Evolutionary conservation across 495 filamentous ascomycete species (phyloP).

Genomic region (Lophiotrema nucula): DNA sequence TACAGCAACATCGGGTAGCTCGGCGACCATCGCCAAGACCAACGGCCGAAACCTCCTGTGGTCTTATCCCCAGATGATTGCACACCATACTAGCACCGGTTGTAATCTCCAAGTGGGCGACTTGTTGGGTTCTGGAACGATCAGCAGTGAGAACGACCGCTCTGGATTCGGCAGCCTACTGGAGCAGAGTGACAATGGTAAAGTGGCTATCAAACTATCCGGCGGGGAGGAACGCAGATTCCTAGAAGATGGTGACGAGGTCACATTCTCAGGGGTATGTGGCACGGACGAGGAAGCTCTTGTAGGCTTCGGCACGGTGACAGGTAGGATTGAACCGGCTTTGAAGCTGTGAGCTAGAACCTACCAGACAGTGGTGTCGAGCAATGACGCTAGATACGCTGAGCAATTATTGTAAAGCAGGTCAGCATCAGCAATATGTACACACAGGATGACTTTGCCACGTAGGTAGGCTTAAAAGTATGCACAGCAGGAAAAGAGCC

Average conservation of each 20-base stretch:
- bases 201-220: slow-evolving; percentile 60
- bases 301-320: slow-evolving; percentile 47
- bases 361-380: too few relatives aligned
- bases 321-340: slow-evolving; percentile 43
- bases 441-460: too few relatives aligned
- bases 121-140: slow-evolving; percentile 84
- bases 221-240: slow-evolving; percentile 73
- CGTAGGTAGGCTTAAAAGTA: too few relatives aligned
- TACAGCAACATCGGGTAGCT: slow-evolving; percentile 56
- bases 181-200: slow-evolving; percentile 73
- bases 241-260: slow-evolving; percentile 79
- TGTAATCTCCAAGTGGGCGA: slow-evolving; percentile 82
- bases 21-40: slow-evolving; percentile 63
- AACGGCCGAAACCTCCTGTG: slow-evolving; percentile 74
- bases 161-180: slow-evolving; percentile 70
- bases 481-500: too few relatives aligned
- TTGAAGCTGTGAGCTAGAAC: slow-evolving; percentile 18
- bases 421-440: too few relatives aligned
- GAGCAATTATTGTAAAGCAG: too few relatives aligned
- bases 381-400: too few relatives aligned
- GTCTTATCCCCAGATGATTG: slow-evolving; percentile 92
- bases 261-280: slow-evolving; percentile 68
- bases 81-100: slow-evolving; percentile 84
- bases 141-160: slow-evolving; percentile 69
- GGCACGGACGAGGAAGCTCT: slow-evolving; percentile 46